Conservation (phyloP, 805 yeast species). For the Candida pseudofarinosa region DNA sequence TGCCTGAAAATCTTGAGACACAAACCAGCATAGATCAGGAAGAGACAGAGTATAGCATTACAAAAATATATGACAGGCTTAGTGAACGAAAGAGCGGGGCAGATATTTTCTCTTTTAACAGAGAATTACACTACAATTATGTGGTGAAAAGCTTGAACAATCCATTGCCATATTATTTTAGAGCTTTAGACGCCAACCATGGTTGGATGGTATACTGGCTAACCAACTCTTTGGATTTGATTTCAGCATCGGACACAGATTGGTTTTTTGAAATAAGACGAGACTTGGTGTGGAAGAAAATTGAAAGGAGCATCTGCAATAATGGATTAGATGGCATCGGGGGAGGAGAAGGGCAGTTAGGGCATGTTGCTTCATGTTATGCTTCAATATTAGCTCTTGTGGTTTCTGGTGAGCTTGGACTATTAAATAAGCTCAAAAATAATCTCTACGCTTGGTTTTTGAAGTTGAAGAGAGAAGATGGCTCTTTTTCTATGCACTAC, state of each 20-base stretch:
- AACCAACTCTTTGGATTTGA: conserved; percentile 39
- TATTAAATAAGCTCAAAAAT: conserved; percentile 26
- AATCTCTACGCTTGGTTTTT: conserved; percentile 62
- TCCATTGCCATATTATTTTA: conserved; percentile 49
- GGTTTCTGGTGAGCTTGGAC: conserved; percentile 37
- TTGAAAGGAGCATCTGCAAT: conserved; percentile 21
- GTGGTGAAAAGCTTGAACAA: conserved; percentile 35
- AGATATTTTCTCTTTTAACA: conserved; percentile 7
- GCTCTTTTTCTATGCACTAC: conserved; percentile 70
- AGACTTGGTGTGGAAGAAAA: conserved; percentile 20
- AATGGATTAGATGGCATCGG: conserved; percentile 59
- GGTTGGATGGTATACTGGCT: conserved; percentile 92
- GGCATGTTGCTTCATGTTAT: conserved; percentile 83
- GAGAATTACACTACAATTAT: conserved; percentile 41
- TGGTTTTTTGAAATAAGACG: conserved; percentile 33
- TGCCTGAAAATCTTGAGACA: neutral
- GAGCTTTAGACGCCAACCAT: conserved; percentile 78
- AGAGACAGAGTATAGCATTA: neutral
- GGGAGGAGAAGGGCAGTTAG: conserved; percentile 79
- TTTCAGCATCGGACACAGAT: conserved; percentile 21
- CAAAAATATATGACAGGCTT: neutral
- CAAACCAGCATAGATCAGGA: neutral
- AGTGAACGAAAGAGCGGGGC: neutral
- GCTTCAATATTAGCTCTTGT: conserved; percentile 69
- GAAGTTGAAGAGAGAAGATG: conserved; percentile 59